Conservation (phyloP, 1,284 basidiomycete species). For the Trametes polyzona region DNA sequence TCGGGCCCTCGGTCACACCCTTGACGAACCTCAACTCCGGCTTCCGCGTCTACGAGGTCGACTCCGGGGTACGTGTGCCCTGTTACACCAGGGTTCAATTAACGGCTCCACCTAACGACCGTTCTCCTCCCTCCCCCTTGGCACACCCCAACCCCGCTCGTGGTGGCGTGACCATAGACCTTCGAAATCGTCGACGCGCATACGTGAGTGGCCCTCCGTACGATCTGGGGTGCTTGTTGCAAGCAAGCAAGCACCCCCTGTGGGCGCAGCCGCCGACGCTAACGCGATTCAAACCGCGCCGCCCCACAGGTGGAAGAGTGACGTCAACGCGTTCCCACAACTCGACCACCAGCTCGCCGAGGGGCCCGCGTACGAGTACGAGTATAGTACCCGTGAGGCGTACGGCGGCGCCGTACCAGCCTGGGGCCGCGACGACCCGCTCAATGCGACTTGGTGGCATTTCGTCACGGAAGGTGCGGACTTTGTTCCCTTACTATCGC, state of each 20-base stretch:
- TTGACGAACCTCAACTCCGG: slow-evolving; percentile 78
- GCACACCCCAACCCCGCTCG: not conserved
- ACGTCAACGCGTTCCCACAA: slow-evolving; percentile 58
- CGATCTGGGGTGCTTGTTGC: slow-evolving; percentile 12
- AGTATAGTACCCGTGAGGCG: slow-evolving; percentile 73
- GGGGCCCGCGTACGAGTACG: slow-evolving; percentile 70
- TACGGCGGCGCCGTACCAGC: slow-evolving; percentile 64
- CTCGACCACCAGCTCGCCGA: slow-evolving; percentile 57
- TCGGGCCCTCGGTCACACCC: slow-evolving; percentile 75
- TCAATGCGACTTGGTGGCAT: slow-evolving; percentile 88
- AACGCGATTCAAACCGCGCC: not conserved
- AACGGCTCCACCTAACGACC: not conserved
- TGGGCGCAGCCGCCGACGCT: not conserved
- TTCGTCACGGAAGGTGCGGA: slow-evolving; percentile 71
- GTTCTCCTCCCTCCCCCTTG: not conserved
- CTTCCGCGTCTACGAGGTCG: slow-evolving; percentile 81
- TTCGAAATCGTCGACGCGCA: slow-evolving; percentile 77
- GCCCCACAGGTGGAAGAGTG: slow-evolving; percentile 57
- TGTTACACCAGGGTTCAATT: too few species aligned
- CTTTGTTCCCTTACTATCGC: not conserved
- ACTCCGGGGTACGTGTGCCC: slow-evolving; percentile 60
- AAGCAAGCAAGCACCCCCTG: not conserved
- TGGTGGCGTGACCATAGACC: slow-evolving; percentile 47
- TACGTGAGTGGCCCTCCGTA: slow-evolving; percentile 51
- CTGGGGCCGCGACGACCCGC: slow-evolving; percentile 70